Evolutionary conservation across 148 eudicot species (phyloP), one percentile per base, ranked within the genome.

Genomic region (Beta vulgaris): DNA sequence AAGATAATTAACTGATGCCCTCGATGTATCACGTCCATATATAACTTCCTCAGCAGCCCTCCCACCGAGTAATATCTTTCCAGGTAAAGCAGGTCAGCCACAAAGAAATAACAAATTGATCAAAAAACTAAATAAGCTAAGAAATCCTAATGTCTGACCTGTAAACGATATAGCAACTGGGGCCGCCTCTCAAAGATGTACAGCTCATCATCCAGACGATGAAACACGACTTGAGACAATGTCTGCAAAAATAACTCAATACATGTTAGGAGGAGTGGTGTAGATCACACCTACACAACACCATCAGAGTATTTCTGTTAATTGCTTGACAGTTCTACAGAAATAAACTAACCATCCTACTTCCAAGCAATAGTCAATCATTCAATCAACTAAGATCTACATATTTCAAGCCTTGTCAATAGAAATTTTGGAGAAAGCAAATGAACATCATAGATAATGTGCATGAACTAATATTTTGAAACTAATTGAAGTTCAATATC

Each of bases 11-110:
- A 93, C 93, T 29, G 98, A 93, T 68, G 95, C 98, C 78, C 59
- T 85, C 32, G 98, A 93, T 60, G 97, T 93, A 77, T 93, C 90
- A 76, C 83, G 83, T 44, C 98, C 98, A 81, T 72, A 93, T 53
- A 93, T 85, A 25, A 93, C 87, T 82, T 93, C 95, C 84, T 93
- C 98, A 49, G 98, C 98, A 81, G 98, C 98, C 80, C 98, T 89
- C 34, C 91, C 98, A 71, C 97, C 98, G 71, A 93, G 91, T n/a
- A 91, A 80, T 69, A 93, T 91, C 98, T 93, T 80, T 62, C 65
- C 35, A 39, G 34, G 46, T 58, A 71, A 35, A 35, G 51, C 46
- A 78, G 14, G 58, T 62, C 23, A 76, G 25, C 18, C 59, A 58
- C 23, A 40, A 65, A 37, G 64, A 35, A 5, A 46, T 16, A 54